Base-by-base conservation (phyloP, 208 protist genomes). In the Leishmania aethiopica region DNA sequence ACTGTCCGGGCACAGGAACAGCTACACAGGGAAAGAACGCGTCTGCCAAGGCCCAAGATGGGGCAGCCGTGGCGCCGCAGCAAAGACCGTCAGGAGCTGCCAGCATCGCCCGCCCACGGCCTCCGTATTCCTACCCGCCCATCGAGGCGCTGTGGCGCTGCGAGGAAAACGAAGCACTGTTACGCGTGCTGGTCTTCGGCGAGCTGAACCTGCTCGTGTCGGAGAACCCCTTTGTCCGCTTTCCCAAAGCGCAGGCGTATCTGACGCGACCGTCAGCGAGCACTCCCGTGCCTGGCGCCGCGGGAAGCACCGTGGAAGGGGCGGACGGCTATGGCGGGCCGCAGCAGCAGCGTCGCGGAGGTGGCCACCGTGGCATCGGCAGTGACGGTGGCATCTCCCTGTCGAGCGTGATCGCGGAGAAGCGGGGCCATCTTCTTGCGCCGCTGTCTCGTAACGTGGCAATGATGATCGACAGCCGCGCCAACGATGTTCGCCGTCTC, bases 181-280 rank as follows among this genome's bases (percentile, higher is more conserved):
- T 96, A 37, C 86, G 88, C n/a, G 79, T 97, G 76, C 87, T 97
- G 51, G 84, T 97, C 3, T 97, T 97, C 88, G 94, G 90, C 74
- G 94, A 97, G 79, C 86, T 97, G 45, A 97, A 97, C 86, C 80
- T 95, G 22, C 85, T 96, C 70, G 93, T 96, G 15, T 95, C 93
- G 3, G 91, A 94, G 73, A 94, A 96, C 73, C 94, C 94, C 0
- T 97, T 97, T 75, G 76, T 88, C 6, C 95, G 95, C 59, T 97
- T 95, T 74, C 91, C 94, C 13, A 88, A 89, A 76, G 92, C 94
- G 37, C 89, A 92, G 59, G 85, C 84, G 17, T 91, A 90, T 78
- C 75, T 97, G 51, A 95, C 92, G 47, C 89, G 92, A 5, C 94
- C 94, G 32, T 91, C 86, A 32, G 76, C 89, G 4, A 84, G 77